A percentile compares a stretch with the other conserved stretches of the same genome.
These are phyloP conservation scores for Pistacia vera DNA, from an alignment of 345 rosid genomes.

Conservation along the genomic window DNA sequence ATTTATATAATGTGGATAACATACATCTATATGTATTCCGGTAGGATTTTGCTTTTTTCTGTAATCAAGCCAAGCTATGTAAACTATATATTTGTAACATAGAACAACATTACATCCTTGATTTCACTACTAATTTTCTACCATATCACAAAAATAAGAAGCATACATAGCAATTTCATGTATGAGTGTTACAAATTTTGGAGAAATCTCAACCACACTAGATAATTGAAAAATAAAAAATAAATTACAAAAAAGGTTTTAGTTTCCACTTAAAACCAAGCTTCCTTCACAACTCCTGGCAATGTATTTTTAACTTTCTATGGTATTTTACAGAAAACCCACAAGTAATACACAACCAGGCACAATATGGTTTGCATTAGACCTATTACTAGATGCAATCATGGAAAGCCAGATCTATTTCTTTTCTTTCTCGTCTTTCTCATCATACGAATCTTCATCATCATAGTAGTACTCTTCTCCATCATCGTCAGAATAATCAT, in stretches of 20 bases:
- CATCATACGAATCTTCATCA: slow-evolving; percentile 44
- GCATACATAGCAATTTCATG: not conserved
- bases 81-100: no score
- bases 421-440: slow-evolving; percentile 33
- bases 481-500: slow-evolving; percentile 22
- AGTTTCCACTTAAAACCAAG: slow-evolving; percentile 13
- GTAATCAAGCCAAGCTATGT: no score
- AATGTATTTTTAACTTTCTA: not conserved
- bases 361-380: not conserved
- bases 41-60: no score
- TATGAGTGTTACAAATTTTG: not conserved
- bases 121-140: no score
- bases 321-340: slow-evolving; percentile 10
- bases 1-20: no score
- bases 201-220: slow-evolving; percentile 3
- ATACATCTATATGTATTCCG: no score
- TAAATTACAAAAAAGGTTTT: not conserved
- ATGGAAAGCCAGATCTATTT: slow-evolving; percentile 20
- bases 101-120: no score
- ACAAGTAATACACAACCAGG: slow-evolving; percentile 13
- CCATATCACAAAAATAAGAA: no score
- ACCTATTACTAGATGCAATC: slow-evolving; percentile 8
- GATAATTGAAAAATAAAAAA: no score
- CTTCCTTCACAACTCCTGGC: slow-evolving; percentile 3
- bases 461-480: slow-evolving; percentile 44